These are phyloP conservation scores for Blepharisma japonicum DNA, from an alignment of 73 alveolate genomes.

Conservation along the genomic window DNA sequence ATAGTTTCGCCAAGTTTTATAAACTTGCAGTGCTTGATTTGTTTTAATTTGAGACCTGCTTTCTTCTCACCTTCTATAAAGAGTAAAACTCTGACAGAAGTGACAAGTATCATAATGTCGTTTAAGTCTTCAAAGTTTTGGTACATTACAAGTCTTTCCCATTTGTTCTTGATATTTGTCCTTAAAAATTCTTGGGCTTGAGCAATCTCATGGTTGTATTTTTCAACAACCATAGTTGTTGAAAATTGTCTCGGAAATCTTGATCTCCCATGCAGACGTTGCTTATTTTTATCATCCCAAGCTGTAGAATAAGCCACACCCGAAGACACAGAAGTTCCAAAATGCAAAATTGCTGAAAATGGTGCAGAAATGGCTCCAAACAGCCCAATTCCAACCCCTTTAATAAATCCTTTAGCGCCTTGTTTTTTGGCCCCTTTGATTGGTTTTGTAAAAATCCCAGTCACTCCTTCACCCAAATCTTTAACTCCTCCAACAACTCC, in stretches of 20 bases:
- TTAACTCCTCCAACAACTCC: slow-evolving; percentile 79
- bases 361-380: slow-evolving; percentile 83
- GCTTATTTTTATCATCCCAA: slow-evolving; percentile 58
- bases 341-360: slow-evolving; percentile 71
- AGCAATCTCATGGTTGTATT: too few species aligned
- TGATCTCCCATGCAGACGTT: slow-evolving; percentile 66
- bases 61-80: too few species aligned
- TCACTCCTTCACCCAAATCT: slow-evolving; percentile 77
- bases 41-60: too few species aligned
- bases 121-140: too few species aligned
- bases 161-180: too few species aligned
- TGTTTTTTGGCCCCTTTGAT: slow-evolving; percentile 65
- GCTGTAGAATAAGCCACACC: slow-evolving; percentile 75
- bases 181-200: slow-evolving; percentile 8
- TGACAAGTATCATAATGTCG: too few species aligned
- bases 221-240: too few species aligned
- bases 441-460: slow-evolving; percentile 80
- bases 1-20: too few species aligned
- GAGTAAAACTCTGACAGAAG: too few species aligned
- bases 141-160: too few species aligned
- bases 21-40: too few species aligned
- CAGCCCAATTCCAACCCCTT: slow-evolving; percentile 84
- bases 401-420: slow-evolving; percentile 80
- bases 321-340: slow-evolving; percentile 61
- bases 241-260: slow-evolving; percentile 76